Evolutionary conservation across 2,329 filamentous ascomycete species (phyloP), one percentile per base, ranked within the genome.

Genomic region (Penicillium palitans): DNA sequence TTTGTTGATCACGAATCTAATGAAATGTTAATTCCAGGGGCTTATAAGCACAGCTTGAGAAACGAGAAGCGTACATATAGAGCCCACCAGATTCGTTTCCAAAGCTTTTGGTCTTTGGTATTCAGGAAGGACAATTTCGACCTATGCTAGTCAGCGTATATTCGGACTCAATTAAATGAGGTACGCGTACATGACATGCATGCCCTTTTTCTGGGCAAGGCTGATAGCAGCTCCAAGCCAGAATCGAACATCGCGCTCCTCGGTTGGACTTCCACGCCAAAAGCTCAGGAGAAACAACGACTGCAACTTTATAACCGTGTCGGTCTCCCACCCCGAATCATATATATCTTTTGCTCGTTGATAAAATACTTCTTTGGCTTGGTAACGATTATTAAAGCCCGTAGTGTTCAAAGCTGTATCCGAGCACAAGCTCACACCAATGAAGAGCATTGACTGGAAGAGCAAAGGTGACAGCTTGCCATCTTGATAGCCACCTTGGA

Each of bases 201-300:
- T 70, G n/a, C 72, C 72, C 50, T 72, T 68, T 42, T 81, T 82
- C 63, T 84, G 80, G 0, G 82, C 81, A 10, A 84, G 69, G 9
- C 77, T 79, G 27, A 83, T 82, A 0, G 81, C 81, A 7, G 79
- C 78, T 0, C 79, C 80, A 2, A 83, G 68, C 80, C 80, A 83
- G 61, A 81, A 81, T 27, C 80, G 64, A 13, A 78, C 77, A 65
- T 83, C 80, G 17, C 79, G 74, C n/a, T 81, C 78, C 31, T 80
- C 77, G 0, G 74, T 71, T 0, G 82, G 80, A 0, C 79, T 79
- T 8, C 79, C 80, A 19, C 82, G 73, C 82, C 82, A 84, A 59
- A 83, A 84, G 62, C 82, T 84, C 72, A 84, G 76, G 31, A 84
- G 67, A 61, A 84, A 84, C 2, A 84, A 63, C 0, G 80, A 76